Evolutionary conservation across 306 rosid genomes (phyloP).

Genomic region (Spatholobus suberectus): DNA sequence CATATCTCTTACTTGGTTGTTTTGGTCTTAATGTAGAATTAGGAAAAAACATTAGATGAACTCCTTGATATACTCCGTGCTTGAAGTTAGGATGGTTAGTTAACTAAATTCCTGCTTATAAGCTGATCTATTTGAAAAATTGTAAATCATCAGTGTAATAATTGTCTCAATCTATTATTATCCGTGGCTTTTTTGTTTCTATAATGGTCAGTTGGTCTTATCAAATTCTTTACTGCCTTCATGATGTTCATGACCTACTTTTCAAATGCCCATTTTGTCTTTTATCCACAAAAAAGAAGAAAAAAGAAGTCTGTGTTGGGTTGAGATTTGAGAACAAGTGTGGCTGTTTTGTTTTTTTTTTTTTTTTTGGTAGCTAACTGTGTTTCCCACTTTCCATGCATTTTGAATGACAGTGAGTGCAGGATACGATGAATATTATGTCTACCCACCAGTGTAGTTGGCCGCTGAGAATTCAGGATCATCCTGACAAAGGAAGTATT

Average conservation of each 20-base stretch:
- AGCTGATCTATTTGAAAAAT: background rate
- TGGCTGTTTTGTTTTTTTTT: background rate
- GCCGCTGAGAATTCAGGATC: constrained; percentile 70
- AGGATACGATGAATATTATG: constrained; percentile 71
- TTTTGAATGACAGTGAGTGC: constrained; percentile 37
- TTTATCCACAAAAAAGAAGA: background rate
- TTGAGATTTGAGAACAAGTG: background rate
- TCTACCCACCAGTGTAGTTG: constrained; percentile 75
- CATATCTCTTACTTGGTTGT: background rate
- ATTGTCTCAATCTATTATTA: background rate
- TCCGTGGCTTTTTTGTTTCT: background rate
- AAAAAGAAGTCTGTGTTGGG: background rate
- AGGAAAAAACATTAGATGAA: constrained; percentile 9
- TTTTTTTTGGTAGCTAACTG: background rate
- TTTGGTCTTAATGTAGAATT: constrained; percentile 5
- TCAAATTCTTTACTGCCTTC: background rate
- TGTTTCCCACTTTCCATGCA: background rate
- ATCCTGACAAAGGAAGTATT: constrained; percentile 51
- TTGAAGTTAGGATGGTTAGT: constrained; percentile 28
- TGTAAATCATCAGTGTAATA: background rate
- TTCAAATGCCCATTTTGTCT: constrained; percentile 6
- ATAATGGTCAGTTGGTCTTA: background rate
- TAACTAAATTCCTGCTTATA: background rate
- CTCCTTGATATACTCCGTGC: constrained; percentile 7
- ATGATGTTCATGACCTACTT: background rate